Conservation (phyloP, 768 basidiomycete genomes). For the Pisolithus tinctorius region DNA sequence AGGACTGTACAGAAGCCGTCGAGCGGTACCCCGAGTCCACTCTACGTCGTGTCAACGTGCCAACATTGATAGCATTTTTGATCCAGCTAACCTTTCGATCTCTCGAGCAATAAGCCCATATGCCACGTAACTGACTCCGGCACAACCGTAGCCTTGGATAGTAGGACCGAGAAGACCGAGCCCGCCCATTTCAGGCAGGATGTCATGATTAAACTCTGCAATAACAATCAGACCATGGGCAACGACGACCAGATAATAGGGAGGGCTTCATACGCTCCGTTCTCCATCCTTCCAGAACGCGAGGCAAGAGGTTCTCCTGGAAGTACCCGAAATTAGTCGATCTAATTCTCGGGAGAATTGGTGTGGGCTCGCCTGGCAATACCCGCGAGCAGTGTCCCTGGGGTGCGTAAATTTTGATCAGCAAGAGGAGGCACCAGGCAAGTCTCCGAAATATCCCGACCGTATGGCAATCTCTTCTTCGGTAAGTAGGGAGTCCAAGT, state of each 20-base stretch:
- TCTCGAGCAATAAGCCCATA: constrained; percentile 93
- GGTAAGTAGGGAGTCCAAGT: constrained; percentile 70
- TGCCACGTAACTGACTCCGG: constrained; percentile 84
- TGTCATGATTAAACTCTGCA: constrained; percentile 67
- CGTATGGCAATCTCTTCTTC: constrained; percentile 89
- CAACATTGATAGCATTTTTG: not conserved
- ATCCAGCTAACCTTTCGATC: constrained; percentile 65
- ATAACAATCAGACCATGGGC: not conserved
- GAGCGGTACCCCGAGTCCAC: constrained; percentile 97
- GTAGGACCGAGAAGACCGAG: constrained; percentile 89
- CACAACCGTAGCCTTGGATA: constrained; percentile 90
- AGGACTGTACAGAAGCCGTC: constrained; percentile 91
- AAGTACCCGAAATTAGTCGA: not conserved
- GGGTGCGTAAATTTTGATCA: constrained; percentile 2
- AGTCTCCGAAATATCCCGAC: constrained; percentile 33
- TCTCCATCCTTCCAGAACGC: constrained; percentile 83
- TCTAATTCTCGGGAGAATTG: not conserved
- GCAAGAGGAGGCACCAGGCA: not conserved
- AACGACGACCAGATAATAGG: not conserved
- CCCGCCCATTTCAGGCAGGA: constrained; percentile 88
- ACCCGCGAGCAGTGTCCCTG: constrained; percentile 76
- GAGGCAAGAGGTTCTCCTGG: constrained; percentile 79
- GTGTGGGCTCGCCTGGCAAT: constrained; percentile 61
- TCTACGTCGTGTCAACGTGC: constrained; percentile 31
- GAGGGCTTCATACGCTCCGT: constrained; percentile 59